Evolutionary conservation across 2,329 filamentous ascomycete genomes (phyloP).

Genomic region (Byssothecium circinans): DNA sequence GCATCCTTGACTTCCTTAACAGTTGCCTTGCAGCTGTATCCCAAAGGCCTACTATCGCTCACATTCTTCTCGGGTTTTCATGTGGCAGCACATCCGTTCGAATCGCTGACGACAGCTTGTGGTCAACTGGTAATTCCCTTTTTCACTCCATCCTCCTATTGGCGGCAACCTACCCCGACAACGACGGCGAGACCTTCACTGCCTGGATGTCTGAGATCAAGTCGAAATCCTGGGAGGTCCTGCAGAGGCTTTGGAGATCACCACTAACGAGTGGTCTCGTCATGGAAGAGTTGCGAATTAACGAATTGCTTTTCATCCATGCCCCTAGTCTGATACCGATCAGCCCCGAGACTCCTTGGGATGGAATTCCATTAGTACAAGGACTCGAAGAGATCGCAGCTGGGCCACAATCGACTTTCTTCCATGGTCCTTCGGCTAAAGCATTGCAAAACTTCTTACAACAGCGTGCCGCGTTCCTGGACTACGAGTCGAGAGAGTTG

Average conservation of each 20-base stretch:
- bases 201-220: slow-evolving; percentile 50
- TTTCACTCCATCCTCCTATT: slow-evolving; percentile 80
- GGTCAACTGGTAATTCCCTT: slow-evolving; percentile 71
- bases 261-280: slow-evolving; percentile 74
- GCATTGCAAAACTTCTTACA: slow-evolving; percentile 77
- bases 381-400: slow-evolving; percentile 26
- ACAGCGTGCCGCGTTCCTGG: slow-evolving; percentile 74
- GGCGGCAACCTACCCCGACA: slow-evolving; percentile 68
- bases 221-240: slow-evolving; percentile 57
- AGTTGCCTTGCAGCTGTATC: slow-evolving; percentile 75
- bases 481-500: slow-evolving; percentile 84
- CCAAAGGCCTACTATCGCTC: slow-evolving; percentile 81
- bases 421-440: slow-evolving; percentile 66
- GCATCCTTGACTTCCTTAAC: slow-evolving; percentile 83
- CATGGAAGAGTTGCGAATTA: slow-evolving; percentile 75
- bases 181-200: slow-evolving; percentile 48
- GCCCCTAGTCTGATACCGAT: slow-evolving; percentile 73
- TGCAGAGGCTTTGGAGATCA: slow-evolving; percentile 82
- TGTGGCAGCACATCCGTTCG: slow-evolving; percentile 72
- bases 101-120: slow-evolving; percentile 68
- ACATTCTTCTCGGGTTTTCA: slow-evolving; percentile 84
- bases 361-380: slow-evolving; percentile 63
- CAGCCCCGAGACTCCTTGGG: slow-evolving; percentile 70
- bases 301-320: slow-evolving; percentile 77
- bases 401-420: slow-evolving; percentile 59